Evolutionary conservation across 331 rosid species (phyloP).

Genomic region (Cydonia oblonga): DNA sequence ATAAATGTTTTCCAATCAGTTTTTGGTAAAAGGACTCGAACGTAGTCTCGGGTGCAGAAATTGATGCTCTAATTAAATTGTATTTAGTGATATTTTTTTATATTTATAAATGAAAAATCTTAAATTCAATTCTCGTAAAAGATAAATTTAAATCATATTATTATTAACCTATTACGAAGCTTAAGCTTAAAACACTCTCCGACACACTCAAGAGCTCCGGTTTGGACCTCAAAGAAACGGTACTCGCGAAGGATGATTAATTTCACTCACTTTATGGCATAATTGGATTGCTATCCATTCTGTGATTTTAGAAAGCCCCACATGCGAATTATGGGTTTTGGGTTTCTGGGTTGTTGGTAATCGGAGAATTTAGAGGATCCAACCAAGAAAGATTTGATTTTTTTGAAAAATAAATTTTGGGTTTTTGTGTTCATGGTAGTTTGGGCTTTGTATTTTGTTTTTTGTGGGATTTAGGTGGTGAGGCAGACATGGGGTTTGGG

Average conservation of each 20-base stretch:
- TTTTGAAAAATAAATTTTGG: background rate
- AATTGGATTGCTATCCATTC: background rate
- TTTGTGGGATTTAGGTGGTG: conserved; percentile 50
- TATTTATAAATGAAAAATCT: too few species aligned
- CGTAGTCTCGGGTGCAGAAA: too few species aligned
- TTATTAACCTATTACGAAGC: too few species aligned
- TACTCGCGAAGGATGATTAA: conserved; percentile 2
- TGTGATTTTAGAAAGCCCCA: background rate
- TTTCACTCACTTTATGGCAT: background rate
- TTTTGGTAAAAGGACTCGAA: too few species aligned
- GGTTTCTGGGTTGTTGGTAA: background rate
- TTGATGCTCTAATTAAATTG: too few species aligned
- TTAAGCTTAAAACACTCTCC: conserved; percentile 23
- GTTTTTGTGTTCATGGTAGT: background rate
- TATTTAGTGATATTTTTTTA: too few species aligned
- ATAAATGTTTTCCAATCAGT: too few species aligned
- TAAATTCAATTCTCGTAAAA: too few species aligned
- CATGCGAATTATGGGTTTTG: background rate
- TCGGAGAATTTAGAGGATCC: background rate
- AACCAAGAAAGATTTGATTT: background rate
- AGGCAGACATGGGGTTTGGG: conserved; percentile 52
- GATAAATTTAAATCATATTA: too few species aligned
- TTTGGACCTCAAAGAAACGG: conserved; percentile 52
- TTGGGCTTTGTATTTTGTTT: background rate
- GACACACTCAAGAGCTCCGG: conserved; percentile 30